phyloP scores from a whole-genome alignment of 345 rosid species.

The Ailanthus altissimus region DNA sequence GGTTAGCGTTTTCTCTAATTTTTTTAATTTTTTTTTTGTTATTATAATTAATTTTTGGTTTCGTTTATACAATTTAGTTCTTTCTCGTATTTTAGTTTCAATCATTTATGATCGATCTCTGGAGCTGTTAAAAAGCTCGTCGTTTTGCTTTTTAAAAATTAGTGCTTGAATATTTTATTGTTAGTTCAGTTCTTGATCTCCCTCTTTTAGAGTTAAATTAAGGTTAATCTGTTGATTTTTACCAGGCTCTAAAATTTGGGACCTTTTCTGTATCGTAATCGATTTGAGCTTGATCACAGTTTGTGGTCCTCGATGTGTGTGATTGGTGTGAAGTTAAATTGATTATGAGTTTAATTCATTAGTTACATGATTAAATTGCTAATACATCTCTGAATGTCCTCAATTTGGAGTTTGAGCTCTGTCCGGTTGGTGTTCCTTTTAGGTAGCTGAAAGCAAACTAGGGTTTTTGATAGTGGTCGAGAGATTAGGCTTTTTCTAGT shows the following conservation, averaged over 20 bases:
- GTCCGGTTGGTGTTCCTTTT: not conserved
- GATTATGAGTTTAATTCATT: conserved; percentile 10
- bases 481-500: not conserved
- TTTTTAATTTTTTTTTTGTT: not conserved
- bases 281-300: conserved; percentile 19
- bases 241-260: conserved; percentile 18
- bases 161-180: not conserved
- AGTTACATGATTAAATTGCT: conserved; percentile 1
- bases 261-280: conserved; percentile 1
- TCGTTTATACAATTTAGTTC: not conserved
- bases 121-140: conserved; percentile 7
- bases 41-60: not conserved
- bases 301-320: conserved; percentile 19
- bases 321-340: conserved; percentile 22
- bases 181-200: conserved; percentile 30
- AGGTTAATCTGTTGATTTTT: conserved; percentile 19
- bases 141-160: conserved; percentile 8
- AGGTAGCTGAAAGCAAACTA: conserved; percentile 19
- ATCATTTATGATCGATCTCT: conserved; percentile 31
- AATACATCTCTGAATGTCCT: not conserved
- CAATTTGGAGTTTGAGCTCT: conserved; percentile 14
- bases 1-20: conserved; percentile 35
- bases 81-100: not conserved
- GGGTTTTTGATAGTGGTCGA: conserved; percentile 26
- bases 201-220: conserved; percentile 22